These are phyloP conservation scores for Polychaeton citri DNA, from an alignment of 2,329 filamentous ascomycete genomes.

Conservation along the genomic window DNA sequence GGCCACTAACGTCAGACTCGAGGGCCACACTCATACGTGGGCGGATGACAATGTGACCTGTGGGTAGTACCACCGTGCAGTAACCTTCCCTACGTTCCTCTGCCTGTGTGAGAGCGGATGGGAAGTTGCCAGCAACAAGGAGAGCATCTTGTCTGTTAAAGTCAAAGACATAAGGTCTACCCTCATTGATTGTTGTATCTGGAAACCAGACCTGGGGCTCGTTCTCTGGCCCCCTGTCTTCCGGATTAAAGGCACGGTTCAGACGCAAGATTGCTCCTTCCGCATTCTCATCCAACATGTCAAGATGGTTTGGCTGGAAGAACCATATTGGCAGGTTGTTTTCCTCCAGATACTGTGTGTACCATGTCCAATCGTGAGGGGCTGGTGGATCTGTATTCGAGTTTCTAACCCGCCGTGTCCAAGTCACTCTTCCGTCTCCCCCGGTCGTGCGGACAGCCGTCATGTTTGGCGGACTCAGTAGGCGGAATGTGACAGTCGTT, in stretches of 20 bases:
- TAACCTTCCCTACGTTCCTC: background rate
- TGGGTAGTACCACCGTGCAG: background rate
- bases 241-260: background rate
- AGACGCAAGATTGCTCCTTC: background rate
- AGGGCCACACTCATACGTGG: background rate
- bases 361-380: background rate
- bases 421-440: background rate
- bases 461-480: background rate
- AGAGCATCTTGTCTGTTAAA: background rate
- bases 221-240: background rate
- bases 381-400: background rate
- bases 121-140: background rate
- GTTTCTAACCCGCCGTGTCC: background rate
- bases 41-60: background rate
- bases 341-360: background rate
- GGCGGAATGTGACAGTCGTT: background rate
- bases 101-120: background rate
- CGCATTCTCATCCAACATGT: background rate
- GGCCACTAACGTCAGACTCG: background rate
- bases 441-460: background rate
- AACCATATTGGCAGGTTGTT: background rate
- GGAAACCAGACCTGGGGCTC: background rate
- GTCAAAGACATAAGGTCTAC: background rate
- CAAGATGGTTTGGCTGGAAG: background rate
- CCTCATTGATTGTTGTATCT: background rate